These are phyloP conservation scores for Phytophthora lateralis DNA, from an alignment of 352 stramenopile species.

Conservation along the genomic window DNA sequence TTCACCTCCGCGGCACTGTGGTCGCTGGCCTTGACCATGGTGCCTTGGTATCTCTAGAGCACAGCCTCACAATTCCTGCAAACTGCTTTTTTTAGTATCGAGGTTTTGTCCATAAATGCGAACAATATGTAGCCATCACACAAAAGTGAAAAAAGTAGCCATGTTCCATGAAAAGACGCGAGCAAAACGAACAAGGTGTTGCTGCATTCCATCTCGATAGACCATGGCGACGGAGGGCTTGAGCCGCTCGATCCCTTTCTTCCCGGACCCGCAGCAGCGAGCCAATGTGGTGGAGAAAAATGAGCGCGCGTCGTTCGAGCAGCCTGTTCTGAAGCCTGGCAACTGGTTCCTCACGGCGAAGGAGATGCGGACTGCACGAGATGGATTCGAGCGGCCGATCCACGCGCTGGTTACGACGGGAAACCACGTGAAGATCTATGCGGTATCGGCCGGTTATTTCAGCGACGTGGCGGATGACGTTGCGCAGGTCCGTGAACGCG, in stretches of 20 bases:
- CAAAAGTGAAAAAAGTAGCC: neutral
- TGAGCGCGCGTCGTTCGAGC: slow-evolving; percentile 20
- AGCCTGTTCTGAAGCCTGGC: slow-evolving; percentile 40
- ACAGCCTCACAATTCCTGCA: slow-evolving; percentile 4
- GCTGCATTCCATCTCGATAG: no score
- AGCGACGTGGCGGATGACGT: slow-evolving; percentile 45
- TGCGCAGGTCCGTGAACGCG: neutral
- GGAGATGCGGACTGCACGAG: slow-evolving; percentile 49
- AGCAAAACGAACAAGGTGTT: neutral
- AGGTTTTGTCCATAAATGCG: neutral
- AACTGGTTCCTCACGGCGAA: slow-evolving; percentile 55
- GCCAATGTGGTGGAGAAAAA: slow-evolving; percentile 9
- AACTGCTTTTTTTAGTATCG: neutral
- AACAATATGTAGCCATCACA: neutral
- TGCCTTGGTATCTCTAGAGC: neutral
- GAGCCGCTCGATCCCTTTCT: slow-evolving; percentile 15
- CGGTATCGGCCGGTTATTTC: slow-evolving; percentile 46
- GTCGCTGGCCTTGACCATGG: slow-evolving; percentile 51
- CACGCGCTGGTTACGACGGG: slow-evolving; percentile 38
- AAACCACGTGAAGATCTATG: slow-evolving; percentile 50
- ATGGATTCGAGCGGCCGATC: slow-evolving; percentile 33
- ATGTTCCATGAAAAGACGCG: slow-evolving; percentile 1
- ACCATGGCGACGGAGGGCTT: slow-evolving; percentile 1
- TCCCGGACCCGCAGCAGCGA: slow-evolving; percentile 8
- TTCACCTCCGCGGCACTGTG: slow-evolving; percentile 63